phyloP scores from a whole-genome alignment of 352 stramenopile genomes.

The Phytophthora megakarya region DNA sequence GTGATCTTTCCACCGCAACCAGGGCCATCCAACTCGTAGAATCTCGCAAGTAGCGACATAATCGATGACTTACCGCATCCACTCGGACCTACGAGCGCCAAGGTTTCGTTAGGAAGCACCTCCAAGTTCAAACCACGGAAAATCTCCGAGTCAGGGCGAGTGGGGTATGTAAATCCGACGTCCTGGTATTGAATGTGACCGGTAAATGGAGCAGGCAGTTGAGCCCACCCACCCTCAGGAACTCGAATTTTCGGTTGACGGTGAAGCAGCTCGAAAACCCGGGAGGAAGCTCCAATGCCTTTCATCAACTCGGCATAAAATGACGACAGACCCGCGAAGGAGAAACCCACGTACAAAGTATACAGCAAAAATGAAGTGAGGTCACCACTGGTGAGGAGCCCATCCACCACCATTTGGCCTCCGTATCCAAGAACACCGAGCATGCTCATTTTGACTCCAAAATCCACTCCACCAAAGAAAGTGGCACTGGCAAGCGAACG shows the following conservation, averaged over 20 bases:
- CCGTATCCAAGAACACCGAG: constrained; percentile 92
- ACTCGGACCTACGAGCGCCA: constrained; percentile 73
- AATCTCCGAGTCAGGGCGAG: constrained; percentile 56
- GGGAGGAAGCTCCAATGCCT: constrained; percentile 85
- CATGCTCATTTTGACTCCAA: constrained; percentile 89
- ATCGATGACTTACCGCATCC: constrained; percentile 80
- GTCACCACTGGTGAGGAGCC: constrained; percentile 86
- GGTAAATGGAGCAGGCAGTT: constrained; percentile 41
- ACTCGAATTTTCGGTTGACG: constrained; percentile 67
- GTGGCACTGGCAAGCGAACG: constrained; percentile 78
- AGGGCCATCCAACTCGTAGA: constrained; percentile 69
- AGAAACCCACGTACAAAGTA: constrained; percentile 91
- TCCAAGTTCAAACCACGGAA: constrained; percentile 58
- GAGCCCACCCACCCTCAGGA: constrained; percentile 36
- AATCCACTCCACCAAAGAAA: constrained; percentile 87
- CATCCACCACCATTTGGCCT: constrained; percentile 89
- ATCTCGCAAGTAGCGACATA: constrained; percentile 69
- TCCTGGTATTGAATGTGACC: constrained; percentile 83
- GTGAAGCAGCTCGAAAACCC: constrained; percentile 93
- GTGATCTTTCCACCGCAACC: constrained; percentile 55
- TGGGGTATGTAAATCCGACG: constrained; percentile 78
- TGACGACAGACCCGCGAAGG: constrained; percentile 88
- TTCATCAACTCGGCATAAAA: constrained; percentile 94
- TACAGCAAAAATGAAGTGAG: constrained; percentile 95
- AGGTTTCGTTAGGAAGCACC: constrained; percentile 68